Base-by-base conservation (phyloP, 345 rosid genomes). In the Litchi chinensis region DNA sequence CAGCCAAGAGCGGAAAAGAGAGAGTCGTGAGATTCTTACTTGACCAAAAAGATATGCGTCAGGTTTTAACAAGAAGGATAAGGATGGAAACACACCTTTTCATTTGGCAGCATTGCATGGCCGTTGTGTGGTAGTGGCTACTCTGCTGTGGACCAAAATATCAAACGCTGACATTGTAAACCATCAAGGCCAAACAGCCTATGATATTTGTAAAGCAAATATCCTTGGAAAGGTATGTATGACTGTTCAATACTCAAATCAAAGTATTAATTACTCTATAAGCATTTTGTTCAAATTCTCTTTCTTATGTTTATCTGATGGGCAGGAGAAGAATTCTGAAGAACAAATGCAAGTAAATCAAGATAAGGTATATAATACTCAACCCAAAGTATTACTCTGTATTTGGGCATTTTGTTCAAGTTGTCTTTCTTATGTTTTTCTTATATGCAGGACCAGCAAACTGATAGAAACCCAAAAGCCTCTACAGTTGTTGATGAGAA, bases 21-120 rank as follows among this genome's bases (percentile, higher is more conserved):
- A 65, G 65, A 46, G 67, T 77, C 1, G 77, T 83, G 46, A 57
- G 21, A 62, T 70, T 64, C 59, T 56, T 80, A 5, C 65, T 83
- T 18, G 77, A 67, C 10, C n/a, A 32, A 16, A 64, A 57, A 0
- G 18, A 41, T 46, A 69, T 74, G 3, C 50, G 21, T 65, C 68
- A 80, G 18, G 71, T 80, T 9, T 80, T 54, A 83, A 80, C 1
- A 80, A 77, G 16, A 54, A 64, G 8, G 83, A 83, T 0, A 13
- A 74, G 28, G 82, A 83, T 65, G 86, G 83, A 67, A 83, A 83
- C 70, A 83, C 83, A 6, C 79, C 86, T 6, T 41, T 80, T 28
- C 86, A 83, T 71, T 63, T 83, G 77, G 86, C 86, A 13, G 82
- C 83, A 1, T 22, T 48, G 63, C 8, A 69, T 21, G 50, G 52